Evolutionary conservation across 768 basidiomycete genomes (phyloP), one percentile per base, ranked within the genome.

Genomic region (Suillus hirtellus): DNA sequence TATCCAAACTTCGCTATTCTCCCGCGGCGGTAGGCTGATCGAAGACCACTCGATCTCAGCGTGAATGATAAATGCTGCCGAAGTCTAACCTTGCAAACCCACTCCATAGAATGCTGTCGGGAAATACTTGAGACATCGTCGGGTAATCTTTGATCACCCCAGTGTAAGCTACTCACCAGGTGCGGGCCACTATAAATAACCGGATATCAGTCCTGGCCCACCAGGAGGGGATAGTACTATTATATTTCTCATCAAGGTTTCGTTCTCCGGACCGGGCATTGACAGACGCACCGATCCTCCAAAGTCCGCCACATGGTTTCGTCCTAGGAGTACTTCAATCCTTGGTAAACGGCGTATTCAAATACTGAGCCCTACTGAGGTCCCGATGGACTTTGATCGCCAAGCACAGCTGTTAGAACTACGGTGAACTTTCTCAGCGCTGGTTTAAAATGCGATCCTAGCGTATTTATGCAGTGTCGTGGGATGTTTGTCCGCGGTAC

Each of bases 21-120:
- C 72, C 74, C 74, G 73, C 74, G 74, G 73, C 63, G 54, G 43
- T 67, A 74, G 68, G 73, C 66, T 66, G 62, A 73, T 75, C 73
- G 69, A 76, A 73, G 71, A 71, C 10, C 37, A 27, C 24, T 67
- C 66, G 64, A 66, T 38, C 62, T 44, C 65, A 66, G 52, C 42
- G 46, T 65, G 49, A 63, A 60, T 63, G 5, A 19, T n/a, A 47
- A n/a, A 49, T 61, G 19, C 19, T 17, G 17, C 56, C 60, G 63
- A 27, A 37, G 19, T 38, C 59, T 49, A 63, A 63, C 60, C 49
- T 47, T n/a, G 44, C 34, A 21, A 27, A 63, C 31, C 14, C 12
- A 42, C 19, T 37, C 14, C n/a, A 21, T 17, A 14, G 43, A 62
- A 62, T 15, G 21, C 24, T 43, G 31, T 38, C 59, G 43, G 59